Evolutionary conservation across 805 yeast genomes (phyloP).

Genomic region (Barnettozyma sucrosica): DNA sequence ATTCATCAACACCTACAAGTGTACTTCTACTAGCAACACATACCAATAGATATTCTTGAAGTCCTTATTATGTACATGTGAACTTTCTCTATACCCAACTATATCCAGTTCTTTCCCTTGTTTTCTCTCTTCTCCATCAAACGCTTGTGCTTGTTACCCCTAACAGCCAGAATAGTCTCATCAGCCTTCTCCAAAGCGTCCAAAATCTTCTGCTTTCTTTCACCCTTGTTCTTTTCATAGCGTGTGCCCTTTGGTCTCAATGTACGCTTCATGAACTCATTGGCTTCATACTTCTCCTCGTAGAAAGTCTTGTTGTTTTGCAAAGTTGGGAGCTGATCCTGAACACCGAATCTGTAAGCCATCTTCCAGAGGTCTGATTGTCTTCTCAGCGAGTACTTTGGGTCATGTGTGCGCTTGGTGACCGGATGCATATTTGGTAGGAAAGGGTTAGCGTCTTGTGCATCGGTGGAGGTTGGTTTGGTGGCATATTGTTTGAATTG

Average conservation of each 20-base stretch:
- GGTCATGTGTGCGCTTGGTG: slow-evolving; percentile 70
- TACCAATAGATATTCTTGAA: neutral
- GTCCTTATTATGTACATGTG: neutral
- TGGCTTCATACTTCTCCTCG: slow-evolving; percentile 66
- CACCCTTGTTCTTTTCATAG: slow-evolving; percentile 64
- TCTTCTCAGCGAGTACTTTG: slow-evolving; percentile 74
- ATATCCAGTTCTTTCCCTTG: slow-evolving; percentile 23
- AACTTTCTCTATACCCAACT: neutral
- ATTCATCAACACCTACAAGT: no score
- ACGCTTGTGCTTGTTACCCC: slow-evolving; percentile 25
- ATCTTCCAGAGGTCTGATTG: slow-evolving; percentile 78
- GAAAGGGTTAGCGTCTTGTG: slow-evolving; percentile 79
- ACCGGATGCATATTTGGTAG: slow-evolving; percentile 78
- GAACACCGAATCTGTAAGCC: slow-evolving; percentile 76
- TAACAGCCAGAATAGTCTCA: slow-evolving; percentile 50
- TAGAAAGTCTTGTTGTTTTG: slow-evolving; percentile 54
- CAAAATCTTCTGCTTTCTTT: slow-evolving; percentile 52
- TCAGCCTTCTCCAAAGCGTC: slow-evolving; percentile 67
- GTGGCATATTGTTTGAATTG: slow-evolving; percentile 65
- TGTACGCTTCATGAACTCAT: slow-evolving; percentile 72
- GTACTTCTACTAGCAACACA: neutral
- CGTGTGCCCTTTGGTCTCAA: slow-evolving; percentile 72
- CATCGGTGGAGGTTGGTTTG: slow-evolving; percentile 58
- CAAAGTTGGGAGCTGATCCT: slow-evolving; percentile 63
- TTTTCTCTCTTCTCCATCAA: slow-evolving; percentile 22